These are phyloP conservation scores for Emericellopsis atlantica DNA, from an alignment of 2,329 filamentous ascomycete genomes.

Conservation along the genomic window DNA sequence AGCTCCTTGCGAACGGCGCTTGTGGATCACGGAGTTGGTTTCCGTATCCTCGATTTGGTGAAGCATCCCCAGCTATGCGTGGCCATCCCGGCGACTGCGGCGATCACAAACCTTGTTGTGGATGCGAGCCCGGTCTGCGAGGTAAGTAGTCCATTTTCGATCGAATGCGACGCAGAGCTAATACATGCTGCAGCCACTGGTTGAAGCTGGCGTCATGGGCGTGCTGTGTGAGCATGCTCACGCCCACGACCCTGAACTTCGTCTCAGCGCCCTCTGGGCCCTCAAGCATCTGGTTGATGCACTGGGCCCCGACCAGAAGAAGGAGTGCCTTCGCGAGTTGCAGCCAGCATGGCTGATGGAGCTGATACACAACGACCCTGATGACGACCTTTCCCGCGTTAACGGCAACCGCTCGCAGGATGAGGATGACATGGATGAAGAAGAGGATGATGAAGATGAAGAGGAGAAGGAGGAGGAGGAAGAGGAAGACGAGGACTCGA, in stretches of 20 bases:
- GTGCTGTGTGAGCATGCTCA: slow-evolving; percentile 75
- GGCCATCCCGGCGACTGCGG: slow-evolving; percentile 73
- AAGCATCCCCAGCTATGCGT: slow-evolving; percentile 65
- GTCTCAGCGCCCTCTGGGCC: slow-evolving; percentile 83
- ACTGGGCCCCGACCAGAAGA: slow-evolving; percentile 59
- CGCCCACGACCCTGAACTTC: slow-evolving; percentile 64
- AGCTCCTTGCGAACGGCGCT: slow-evolving; percentile 74
- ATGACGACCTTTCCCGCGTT: slow-evolving; percentile 30
- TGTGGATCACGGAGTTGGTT: slow-evolving; percentile 72
- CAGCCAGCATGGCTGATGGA: slow-evolving; percentile 70
- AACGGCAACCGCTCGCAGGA: slow-evolving; percentile 18
- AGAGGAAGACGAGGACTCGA: slow-evolving; percentile 43
- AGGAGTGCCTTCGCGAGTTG: slow-evolving; percentile 64
- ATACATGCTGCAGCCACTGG: slow-evolving; percentile 27
- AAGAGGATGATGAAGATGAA: slow-evolving; percentile 41
- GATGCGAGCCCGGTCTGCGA: slow-evolving; percentile 88
- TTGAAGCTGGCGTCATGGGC: slow-evolving; percentile 61
- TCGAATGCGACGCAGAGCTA: not conserved
- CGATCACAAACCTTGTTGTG: slow-evolving; percentile 72
- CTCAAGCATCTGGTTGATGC: slow-evolving; percentile 79
- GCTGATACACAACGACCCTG: slow-evolving; percentile 54
- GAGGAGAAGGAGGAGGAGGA: slow-evolving; percentile 35
- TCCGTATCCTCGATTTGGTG: slow-evolving; percentile 65
- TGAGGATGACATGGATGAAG: slow-evolving; percentile 16
- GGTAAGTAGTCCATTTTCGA: slow-evolving; percentile 34